Evolutionary conservation across 805 yeast species (phyloP).

Genomic region (Pichia ethanolica): DNA sequence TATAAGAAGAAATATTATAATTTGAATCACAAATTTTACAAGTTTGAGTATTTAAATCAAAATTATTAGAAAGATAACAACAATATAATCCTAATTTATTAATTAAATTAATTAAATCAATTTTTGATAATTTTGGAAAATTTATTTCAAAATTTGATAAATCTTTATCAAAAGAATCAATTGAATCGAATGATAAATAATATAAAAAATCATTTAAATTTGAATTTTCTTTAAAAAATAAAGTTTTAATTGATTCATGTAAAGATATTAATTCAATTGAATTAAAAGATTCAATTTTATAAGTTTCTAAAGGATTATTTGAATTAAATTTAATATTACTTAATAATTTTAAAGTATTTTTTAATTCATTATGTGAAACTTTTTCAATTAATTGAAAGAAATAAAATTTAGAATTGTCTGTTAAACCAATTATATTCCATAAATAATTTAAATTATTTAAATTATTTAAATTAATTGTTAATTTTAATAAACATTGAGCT

Average conservation of each 20-base stretch:
- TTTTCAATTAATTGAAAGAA: slow-evolving; percentile 3
- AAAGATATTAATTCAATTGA: neutral
- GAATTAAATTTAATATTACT: neutral
- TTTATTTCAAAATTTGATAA: neutral
- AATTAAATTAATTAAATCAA: slow-evolving; percentile 18
- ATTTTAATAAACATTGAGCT: slow-evolving; percentile 22
- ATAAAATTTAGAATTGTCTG: slow-evolving; percentile 9
- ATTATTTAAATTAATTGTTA: slow-evolving; percentile 13
- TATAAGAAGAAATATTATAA: slow-evolving; percentile 3
- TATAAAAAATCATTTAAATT: neutral
- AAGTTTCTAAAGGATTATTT: neutral
- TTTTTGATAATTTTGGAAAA: neutral
- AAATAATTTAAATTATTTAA: slow-evolving; percentile 15
- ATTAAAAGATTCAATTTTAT: neutral
- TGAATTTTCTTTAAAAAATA: neutral
- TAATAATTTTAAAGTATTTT: slow-evolving; percentile 16
- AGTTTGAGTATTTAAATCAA: slow-evolving; percentile 22
- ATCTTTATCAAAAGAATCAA: neutral
- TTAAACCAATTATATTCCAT: slow-evolving; percentile 18
- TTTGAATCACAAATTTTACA: slow-evolving; percentile 34
- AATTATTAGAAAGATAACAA: slow-evolving; percentile 35
- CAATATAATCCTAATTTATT: slow-evolving; percentile 36
- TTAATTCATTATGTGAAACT: slow-evolving; percentile 15
- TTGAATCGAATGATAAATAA: neutral
- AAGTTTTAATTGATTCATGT: neutral